These are phyloP conservation scores for Wickerhamomyces xylosicus DNA, from an alignment of 805 yeast genomes.

Conservation along the genomic window DNA sequence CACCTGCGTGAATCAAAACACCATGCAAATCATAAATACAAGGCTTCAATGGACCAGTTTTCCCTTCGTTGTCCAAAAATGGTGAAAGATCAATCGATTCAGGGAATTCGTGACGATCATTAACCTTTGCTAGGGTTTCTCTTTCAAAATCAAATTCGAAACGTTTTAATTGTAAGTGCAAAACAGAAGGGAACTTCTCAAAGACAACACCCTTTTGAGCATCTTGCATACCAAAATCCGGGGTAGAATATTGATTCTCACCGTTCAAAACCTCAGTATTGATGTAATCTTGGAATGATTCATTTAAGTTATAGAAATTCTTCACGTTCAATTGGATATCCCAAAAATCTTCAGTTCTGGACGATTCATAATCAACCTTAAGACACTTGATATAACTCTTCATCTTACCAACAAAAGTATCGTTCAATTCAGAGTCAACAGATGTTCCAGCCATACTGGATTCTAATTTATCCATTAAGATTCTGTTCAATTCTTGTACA, in stretches of 20 bases:
- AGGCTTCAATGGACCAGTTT: slow-evolving; percentile 32
- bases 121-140: slow-evolving; percentile 81
- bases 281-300: slow-evolving; percentile 77
- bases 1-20: slow-evolving; percentile 93
- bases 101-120: slow-evolving; percentile 87
- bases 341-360: slow-evolving; percentile 94
- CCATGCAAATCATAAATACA: slow-evolving; percentile 85
- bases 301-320: slow-evolving; percentile 58
- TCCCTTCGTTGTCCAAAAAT: slow-evolving; percentile 47
- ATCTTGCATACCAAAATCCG: slow-evolving; percentile 82
- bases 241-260: slow-evolving; percentile 92
- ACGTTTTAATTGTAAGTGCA: slow-evolving; percentile 87
- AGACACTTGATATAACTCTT: slow-evolving; percentile 88
- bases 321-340: slow-evolving; percentile 94
- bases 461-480: slow-evolving; percentile 90
- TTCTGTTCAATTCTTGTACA: slow-evolving; percentile 92
- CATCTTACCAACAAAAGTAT: slow-evolving; percentile 94
- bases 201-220: slow-evolving; percentile 95
- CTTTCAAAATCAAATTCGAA: slow-evolving; percentile 90
- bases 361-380: slow-evolving; percentile 85
- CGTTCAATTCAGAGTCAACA: slow-evolving; percentile 65
- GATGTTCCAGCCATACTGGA: slow-evolving; percentile 81
- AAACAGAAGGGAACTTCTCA: slow-evolving; percentile 81
- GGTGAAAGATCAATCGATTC: slow-evolving; percentile 72
- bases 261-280: slow-evolving; percentile 87